Conservation (phyloP, 768 basidiomycete genomes). For the Rhodocollybia butyracea region DNA sequence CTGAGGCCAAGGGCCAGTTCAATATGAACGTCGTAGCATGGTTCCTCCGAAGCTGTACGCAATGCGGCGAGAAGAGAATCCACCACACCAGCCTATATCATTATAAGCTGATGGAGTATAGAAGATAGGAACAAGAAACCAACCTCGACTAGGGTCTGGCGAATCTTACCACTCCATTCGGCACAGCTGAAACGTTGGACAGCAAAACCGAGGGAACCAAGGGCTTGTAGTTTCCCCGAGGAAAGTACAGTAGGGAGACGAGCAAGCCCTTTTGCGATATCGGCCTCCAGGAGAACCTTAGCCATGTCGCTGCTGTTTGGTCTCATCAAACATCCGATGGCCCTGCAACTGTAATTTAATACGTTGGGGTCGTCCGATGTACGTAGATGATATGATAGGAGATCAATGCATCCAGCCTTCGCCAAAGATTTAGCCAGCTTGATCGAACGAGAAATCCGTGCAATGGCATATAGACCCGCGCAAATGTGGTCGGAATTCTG, state of each 20-base stretch:
- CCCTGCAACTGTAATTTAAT: slow-evolving; percentile 19
- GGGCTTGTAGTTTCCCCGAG: slow-evolving; percentile 20
- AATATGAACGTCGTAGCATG: slow-evolving; percentile 20
- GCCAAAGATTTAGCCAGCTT: slow-evolving; percentile 21
- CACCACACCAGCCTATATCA: slow-evolving; percentile 17
- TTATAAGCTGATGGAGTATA: neutral
- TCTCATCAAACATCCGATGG: slow-evolving; percentile 24
- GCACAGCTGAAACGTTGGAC: slow-evolving; percentile 24
- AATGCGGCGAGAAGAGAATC: slow-evolving; percentile 24
- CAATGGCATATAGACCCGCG: slow-evolving; percentile 19
- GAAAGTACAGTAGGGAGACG: slow-evolving; percentile 21
- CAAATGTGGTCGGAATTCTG: slow-evolving; percentile 17
- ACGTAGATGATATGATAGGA: slow-evolving; percentile 16
- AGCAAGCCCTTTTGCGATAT: slow-evolving; percentile 20
- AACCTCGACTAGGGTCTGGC: slow-evolving; percentile 20
- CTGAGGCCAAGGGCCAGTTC: slow-evolving; percentile 23
- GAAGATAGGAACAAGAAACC: neutral
- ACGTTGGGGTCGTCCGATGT: slow-evolving; percentile 17
- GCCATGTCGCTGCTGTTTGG: slow-evolving; percentile 24
- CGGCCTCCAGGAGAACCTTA: slow-evolving; percentile 20
- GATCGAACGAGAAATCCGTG: slow-evolving; percentile 22
- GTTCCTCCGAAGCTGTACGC: slow-evolving; percentile 21
- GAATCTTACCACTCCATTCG: slow-evolving; percentile 22
- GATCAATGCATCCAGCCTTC: slow-evolving; percentile 17
- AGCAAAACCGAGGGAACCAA: slow-evolving; percentile 23